Conservation (phyloP, 2,329 filamentous ascomycete genomes). For the Dendryphion nanum region DNA sequence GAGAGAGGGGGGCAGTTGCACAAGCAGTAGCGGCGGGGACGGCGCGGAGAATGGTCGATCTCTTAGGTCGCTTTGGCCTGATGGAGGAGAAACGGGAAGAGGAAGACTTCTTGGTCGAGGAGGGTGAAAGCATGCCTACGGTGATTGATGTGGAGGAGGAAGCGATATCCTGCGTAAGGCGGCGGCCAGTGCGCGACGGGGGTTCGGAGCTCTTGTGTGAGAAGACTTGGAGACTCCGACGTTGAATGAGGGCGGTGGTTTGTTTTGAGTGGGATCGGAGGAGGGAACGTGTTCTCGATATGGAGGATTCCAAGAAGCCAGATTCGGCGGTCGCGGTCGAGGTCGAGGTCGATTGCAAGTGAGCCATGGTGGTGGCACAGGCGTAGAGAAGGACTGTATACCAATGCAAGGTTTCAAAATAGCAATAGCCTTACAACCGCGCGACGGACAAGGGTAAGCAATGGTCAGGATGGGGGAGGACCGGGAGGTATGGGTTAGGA, state of each 20-base stretch:
- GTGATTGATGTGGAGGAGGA: conserved; percentile 3
- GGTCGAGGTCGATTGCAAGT: too few species aligned
- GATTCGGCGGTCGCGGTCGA: conserved; percentile 11
- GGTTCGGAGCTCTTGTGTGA: conserved; percentile 36
- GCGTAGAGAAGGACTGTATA: neutral
- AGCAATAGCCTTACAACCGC: neutral
- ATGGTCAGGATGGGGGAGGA: neutral
- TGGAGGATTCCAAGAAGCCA: conserved; percentile 13
- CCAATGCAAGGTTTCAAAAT: neutral
- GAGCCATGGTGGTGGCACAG: conserved; percentile 11
- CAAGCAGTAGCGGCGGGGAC: conserved; percentile 28
- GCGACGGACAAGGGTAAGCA: neutral
- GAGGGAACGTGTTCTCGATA: conserved; percentile 8
- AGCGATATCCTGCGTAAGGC: conserved; percentile 7
- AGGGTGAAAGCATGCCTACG: too few species aligned
- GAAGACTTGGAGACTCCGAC: conserved; percentile 58
- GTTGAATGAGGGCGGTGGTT: conserved; percentile 5
- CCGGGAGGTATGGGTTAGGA: neutral
- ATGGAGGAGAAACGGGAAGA: conserved; percentile 17
- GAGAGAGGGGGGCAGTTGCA: conserved; percentile 21
- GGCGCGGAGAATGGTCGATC: conserved; percentile 33
- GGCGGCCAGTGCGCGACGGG: conserved; percentile 6
- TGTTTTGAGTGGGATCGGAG: conserved; percentile 2
- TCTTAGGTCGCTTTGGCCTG: conserved; percentile 20
- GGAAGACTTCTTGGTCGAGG: too few species aligned